Evolutionary conservation across 352 stramenopile genomes (phyloP), one percentile per base, ranked within the genome.

Genomic region (Globisporangium paddicum): DNA sequence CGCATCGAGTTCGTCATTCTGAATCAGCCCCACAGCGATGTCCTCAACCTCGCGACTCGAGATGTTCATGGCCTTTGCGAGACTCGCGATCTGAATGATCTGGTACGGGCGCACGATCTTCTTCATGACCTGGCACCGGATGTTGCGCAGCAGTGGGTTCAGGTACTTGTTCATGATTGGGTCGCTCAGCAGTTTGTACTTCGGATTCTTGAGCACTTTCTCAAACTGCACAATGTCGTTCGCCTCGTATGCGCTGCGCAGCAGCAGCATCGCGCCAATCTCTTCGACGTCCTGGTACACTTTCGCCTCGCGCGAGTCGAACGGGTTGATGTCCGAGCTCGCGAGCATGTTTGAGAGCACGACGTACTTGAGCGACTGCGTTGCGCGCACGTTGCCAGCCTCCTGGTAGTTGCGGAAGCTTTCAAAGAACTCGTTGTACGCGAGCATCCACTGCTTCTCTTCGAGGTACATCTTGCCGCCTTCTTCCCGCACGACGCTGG

Each of bases 171-270:
- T 83, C 58, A 98, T 96, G 71, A 98, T 97, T 44, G 94, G 83
- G 75, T 98, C 95, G 30, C 85, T 86, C 69, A 96, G 90, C 44
- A 98, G 77, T 49, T 89, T 81, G 60, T 94, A 87, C 68, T 96
- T 93, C 28, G 93, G 86, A 60, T 97, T 87, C 58, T 88, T 82
- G 32, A 98, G 78, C 19, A 98, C 89, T 46, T 79, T 79, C 66
- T 98, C 93, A 71, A 98, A 98, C 58, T 86, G 75, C 57, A 91
- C 71, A 63, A 98, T 96, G 57, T 98, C 91, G 68, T 98, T 96
- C 32, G 75, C 49, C 53, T 88, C 81, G 62, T 91, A 91, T n/a
- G 82, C 79, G 10, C 74, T 56, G 13, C 82, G 82, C 26, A 92
- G 60, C 42, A 90, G 58, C 46, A 92, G 63, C 82, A 92, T 92